Evolutionary conservation across 1,284 basidiomycete species (phyloP), one percentile per base, ranked within the genome.

Genomic region (Thecaphora frezii): DNA sequence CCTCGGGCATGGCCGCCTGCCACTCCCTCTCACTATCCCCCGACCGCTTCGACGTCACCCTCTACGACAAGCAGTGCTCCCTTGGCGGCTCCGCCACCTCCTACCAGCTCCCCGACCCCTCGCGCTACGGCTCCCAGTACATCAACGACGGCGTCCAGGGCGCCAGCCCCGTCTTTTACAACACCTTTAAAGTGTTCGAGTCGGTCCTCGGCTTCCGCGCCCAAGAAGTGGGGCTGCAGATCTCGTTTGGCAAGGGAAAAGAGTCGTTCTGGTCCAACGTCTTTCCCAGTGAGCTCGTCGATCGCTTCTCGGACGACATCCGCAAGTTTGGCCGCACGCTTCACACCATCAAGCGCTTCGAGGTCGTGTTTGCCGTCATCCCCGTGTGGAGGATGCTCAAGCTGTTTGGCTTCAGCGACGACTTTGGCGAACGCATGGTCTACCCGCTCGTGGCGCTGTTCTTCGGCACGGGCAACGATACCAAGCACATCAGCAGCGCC

Each of bases 381-480:
- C 73, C 73, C 10, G 71, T 74, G 13, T 53, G 67, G 39, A 42
- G 53, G 5, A 73, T 73, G 71, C 48, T 75, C 26, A 60, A 58
- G 44, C 49, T 75, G 52, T 73, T 75, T 47, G 61, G 69, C 13
- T 75, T 69, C 48, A 61, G 64, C 1, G 61, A 69, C 45, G 83
- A 83, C 53, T 86, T 86, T 64, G 84, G 84, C 3, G 84, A 86
- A 58, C 79, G 82, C 36, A 84, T 86, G 79, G 83, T 86, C 7
- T 85, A 83, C 58, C 84, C 85, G 3, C 80, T 85, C 13, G 83
- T 85, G 10, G 84, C 85, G 1, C 79, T 86, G 36, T 86, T 86
- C 76, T 77, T 85, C 83, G 85, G 84, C 19, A 85, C 85, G n/a
- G 84, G 85, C 1, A 86, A 86, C 63, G 84, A 85, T 64, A 86